Evolutionary conservation across 1,139 yeast genomes (phyloP), one percentile per base, ranked within the genome.

Genomic region (Yamadazyma diospyri): DNA sequence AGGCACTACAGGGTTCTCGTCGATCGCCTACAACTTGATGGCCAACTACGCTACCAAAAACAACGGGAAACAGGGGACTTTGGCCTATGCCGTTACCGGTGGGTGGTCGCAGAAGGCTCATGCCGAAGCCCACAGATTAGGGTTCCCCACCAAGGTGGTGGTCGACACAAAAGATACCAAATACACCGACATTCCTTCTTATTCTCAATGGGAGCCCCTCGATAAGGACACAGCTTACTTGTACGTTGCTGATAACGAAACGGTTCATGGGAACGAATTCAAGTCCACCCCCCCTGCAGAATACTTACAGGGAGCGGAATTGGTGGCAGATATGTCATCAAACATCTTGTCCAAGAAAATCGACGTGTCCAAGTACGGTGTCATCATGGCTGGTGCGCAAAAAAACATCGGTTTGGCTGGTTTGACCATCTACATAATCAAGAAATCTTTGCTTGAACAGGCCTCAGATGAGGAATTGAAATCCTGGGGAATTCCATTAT

Each of bases 361-460:
- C 29, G 96, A 92, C 50, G 82, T 92, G 29, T 69, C 86, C 37
- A 81, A 84, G 57, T 89, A 78, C 52, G 97, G 97, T 33, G 66
- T 88, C 27, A 80, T 92, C 40, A 63, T 65, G 78, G 94, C 94
- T n/a, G 98, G 98, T 39, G 98, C 97, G 13, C 98, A 92, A 62
- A 92, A 92, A 64, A 92, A 92, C 57, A 87, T 92, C 52, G 98
- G 98, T 35, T 69, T 92, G 54, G 97, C 98, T 5, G 98, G 98
- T 27, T 76, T 92, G 46, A 83, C 97, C 12, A 72, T 92, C 43
- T 89, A 88, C 58, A 89, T 92, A 47, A 80, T 89, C 57, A 85
- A 85, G 61, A 89, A 89, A 57, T 55, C 79, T 4, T 70, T 92
- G 34, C 64, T 92, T 35, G 81, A 79, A 21, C 79, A 78, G 44